Base-by-base conservation (phyloP, 1,284 basidiomycete species). In the Boletus smithii region DNA sequence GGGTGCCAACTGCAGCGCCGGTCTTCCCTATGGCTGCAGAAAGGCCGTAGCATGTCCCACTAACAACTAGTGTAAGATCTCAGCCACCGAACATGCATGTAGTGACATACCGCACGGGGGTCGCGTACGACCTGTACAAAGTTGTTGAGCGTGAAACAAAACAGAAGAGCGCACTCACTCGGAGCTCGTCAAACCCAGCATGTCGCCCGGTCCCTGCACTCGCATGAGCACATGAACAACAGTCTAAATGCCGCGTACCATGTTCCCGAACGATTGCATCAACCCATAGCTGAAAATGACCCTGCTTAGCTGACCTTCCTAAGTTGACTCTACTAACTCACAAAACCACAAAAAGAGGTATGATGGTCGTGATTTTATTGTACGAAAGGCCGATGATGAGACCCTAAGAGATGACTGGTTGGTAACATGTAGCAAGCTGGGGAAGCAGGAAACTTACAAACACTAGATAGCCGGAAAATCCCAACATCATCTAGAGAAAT, bases 1-100 rank as follows among this genome's bases (percentile, higher is more conserved):
- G 84, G 0, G 83, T 87, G 3, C 88, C 88, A 45, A 89, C 58
- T 14, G 84, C 88, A 7, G 87, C 88, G 5, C 88, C 88, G 0
- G 80, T 73, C 62, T 91, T 91, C 5, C 86, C 87, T 7, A 88
- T 66, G 0, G 85, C 85, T 9, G 85, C 83, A 34, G 81, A 81
- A 41, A 90, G 58, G 5, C 85, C 85, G 54, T 85, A 87, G 59
- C 80, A 82, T 5, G 83, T 84, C 6, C 84, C 86, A 44, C 78
- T 80, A 49, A 27, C 38, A 45, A 39, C 42, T 4, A 23, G 20
- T 30, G 24, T 39, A 34, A 45, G 33, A 35, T 24, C 17, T 32
- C 31, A 30, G 16, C 5, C 22, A 34, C n/a, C 2, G 10, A 44
- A 43, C 14, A 34, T 36, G 3, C 10, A 23, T 38, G 18, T 26